Conservation (phyloP, 1,284 basidiomycete species). For the Ganoderma multipileum region DNA sequence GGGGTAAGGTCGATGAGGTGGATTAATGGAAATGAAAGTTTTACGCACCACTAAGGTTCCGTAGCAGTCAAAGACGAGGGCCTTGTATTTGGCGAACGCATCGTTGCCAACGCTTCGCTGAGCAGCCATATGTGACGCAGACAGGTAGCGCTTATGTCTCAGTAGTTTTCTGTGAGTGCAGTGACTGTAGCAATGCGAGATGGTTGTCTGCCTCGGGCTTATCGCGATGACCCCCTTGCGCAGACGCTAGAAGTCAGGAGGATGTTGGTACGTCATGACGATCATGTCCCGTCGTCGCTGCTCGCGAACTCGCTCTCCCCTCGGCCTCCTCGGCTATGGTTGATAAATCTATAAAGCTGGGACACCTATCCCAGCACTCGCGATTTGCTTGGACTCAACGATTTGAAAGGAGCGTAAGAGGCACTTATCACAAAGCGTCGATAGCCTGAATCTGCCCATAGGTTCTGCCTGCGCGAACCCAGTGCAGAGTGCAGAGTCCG, state of each 20-base stretch:
- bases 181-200: no score
- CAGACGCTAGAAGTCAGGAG: background rate
- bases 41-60: constrained; percentile 65
- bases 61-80: constrained; percentile 62
- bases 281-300: background rate
- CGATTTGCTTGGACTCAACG: background rate
- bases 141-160: no score
- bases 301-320: background rate
- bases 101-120: constrained; percentile 13
- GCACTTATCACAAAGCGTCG: no score
- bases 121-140: background rate
- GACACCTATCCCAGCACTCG: no score
- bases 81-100: constrained; percentile 36
- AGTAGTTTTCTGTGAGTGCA: no score
- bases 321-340: no score
- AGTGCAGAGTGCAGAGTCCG: background rate
- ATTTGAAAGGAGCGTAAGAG: no score
- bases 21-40: background rate
- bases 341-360: background rate
- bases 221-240: background rate
- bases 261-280: background rate
- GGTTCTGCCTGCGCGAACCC: background rate
- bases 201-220: background rate
- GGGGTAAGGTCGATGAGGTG: background rate
- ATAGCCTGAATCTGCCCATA: no score